Base-by-base conservation (phyloP, 768 basidiomycete genomes). In the Russula virescens region DNA sequence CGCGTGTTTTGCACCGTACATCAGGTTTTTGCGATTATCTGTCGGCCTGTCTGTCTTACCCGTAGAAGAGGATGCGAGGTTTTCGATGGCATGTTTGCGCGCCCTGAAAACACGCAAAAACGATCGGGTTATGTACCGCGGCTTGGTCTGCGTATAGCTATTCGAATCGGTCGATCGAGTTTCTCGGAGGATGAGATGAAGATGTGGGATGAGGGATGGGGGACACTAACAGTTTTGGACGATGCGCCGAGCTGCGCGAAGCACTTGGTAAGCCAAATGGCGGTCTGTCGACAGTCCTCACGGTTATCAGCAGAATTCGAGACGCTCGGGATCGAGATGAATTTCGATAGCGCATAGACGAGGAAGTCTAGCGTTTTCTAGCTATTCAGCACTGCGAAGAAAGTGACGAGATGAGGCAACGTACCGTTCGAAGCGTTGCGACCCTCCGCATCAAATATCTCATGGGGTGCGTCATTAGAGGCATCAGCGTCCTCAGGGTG, bases 251-350 rank as follows among this genome's bases (percentile, higher is more conserved):
- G 81, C 72, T 96, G 91, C 1, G 80, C 80, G 18, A 99, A 76
- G 68, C 91, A 91, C 68, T 92, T 94, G 70, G 89, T 88, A 60
- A 98, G 75, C 87, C 94, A 94, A 48, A 95, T 87, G 6, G 94
- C 94, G 1, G 93, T 91, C 71, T 98, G 96, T 56, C 94, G 82
- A 71, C 97, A 99, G 71, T 95, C 88, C 72, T 93, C 92, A 59
- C 84, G 80, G 70, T 89, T 83, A 1, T 75, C 70, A 1, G 83
- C 79, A 60, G 79, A 79, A 52, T 81, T 83, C 69, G 91, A 94
- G 54, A 99, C 82, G 49, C 94, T 96, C 1, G 87, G 91, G 46
- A 94, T 89, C 0, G 92, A 85, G 7, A 97, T 80, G 65, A 99
- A 92, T 70, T 90, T 89, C 0, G 88, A 85, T 6, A 96, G 78